Conservation (phyloP, 768 basidiomycete species). For the Rhodotorula babjevae region DNA sequence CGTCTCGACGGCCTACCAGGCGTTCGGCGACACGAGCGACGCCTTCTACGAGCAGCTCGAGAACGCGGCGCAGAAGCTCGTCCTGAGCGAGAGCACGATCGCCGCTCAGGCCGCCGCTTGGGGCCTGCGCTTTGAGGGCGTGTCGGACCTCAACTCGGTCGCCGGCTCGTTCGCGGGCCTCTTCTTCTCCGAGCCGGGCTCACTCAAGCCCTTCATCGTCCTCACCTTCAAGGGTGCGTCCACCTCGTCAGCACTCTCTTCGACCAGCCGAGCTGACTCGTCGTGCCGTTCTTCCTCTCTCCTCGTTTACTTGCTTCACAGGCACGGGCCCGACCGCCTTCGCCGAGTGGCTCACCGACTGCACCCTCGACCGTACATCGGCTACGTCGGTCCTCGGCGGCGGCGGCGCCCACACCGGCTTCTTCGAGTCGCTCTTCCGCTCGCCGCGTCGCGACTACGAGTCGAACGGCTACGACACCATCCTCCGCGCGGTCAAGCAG, state of each 20-base stretch:
- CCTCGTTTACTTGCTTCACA: not conserved
- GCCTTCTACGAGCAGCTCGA: not conserved
- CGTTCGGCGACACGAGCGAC: not conserved
- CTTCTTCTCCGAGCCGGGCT: conserved; percentile 6
- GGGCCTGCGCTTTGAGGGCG: conserved; percentile 20
- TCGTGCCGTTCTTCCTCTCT: too few species aligned
- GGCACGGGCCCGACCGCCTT: conserved; percentile 21
- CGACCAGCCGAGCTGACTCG: too few species aligned
- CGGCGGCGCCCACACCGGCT: conserved; percentile 21
- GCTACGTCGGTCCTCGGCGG: conserved; percentile 13
- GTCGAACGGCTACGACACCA: conserved; percentile 16
- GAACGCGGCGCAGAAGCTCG: not conserved
- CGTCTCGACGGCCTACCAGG: not conserved
- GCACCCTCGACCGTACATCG: conserved; percentile 13
- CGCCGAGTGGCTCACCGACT: conserved; percentile 29
- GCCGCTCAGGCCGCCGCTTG: not conserved
- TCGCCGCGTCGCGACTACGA: not conserved
- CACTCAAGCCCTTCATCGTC: conserved; percentile 18
- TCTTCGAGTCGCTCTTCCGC: conserved; percentile 10
- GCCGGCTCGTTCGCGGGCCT: conserved; percentile 14
- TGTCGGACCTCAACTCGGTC: conserved; percentile 12
- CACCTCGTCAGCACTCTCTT: too few species aligned
- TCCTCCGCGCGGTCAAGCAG: conserved; percentile 20
- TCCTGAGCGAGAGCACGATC: conserved; percentile 16
- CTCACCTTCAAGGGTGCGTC: conserved; percentile 24